A percentile compares a stretch with the other conserved stretches of the same genome.
Evolutionary conservation across 2,329 filamentous ascomycete species (phyloP).

Genomic region (Paraphaeosphaeria minitans): DNA sequence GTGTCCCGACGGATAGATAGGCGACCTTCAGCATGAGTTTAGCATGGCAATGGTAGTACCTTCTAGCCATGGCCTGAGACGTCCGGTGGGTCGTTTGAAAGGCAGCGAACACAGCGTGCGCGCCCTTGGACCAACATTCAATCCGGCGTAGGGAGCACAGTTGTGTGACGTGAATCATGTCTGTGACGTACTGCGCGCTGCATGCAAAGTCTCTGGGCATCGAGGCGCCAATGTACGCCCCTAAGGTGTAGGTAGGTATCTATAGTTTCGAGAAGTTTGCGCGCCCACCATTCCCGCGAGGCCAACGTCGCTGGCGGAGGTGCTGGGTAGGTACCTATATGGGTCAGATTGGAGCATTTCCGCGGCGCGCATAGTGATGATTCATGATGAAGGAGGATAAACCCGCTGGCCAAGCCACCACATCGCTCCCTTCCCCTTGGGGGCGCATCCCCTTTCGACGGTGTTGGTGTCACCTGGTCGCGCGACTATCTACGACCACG

Average conservation of each 20-base stretch:
- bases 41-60: not conserved
- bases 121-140: not conserved
- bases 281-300: not conserved
- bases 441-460: not conserved
- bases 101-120: not conserved
- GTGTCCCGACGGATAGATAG: not conserved
- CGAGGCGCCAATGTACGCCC: not conserved
- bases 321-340: not conserved
- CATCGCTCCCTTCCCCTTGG: slow-evolving; percentile 1
- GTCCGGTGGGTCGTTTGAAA: not conserved
- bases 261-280: not conserved
- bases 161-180: not conserved
- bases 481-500: slow-evolving; percentile 11
- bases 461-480: slow-evolving; percentile 7
- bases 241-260: not conserved
- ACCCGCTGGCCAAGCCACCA: slow-evolving; percentile 1
- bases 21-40: not conserved
- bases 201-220: not conserved
- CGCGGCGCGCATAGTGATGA: not conserved
- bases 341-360: not conserved
- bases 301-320: not conserved
- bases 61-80: not conserved
- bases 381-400: not conserved
- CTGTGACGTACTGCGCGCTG: not conserved
- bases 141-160: not conserved